Conservation (phyloP, 495 filamentous ascomycete genomes). For the Pseudoneurospora amorphoporcata region DNA sequence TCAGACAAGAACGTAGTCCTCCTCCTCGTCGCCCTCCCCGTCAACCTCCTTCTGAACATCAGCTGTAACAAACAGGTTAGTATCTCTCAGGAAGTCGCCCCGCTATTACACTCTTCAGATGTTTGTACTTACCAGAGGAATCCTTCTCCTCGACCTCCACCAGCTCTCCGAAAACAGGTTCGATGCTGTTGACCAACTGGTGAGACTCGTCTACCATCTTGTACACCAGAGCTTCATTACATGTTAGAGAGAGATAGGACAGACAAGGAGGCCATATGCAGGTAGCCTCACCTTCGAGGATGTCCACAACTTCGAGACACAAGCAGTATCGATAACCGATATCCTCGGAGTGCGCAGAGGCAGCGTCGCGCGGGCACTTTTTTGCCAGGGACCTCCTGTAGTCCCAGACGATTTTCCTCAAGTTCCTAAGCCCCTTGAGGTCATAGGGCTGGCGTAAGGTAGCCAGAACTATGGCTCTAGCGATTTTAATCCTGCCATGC, state of each 20-base stretch:
- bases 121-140: background rate
- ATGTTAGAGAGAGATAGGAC: background rate
- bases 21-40: background rate
- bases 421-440: background rate
- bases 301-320: background rate
- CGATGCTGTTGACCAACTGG: too few relatives aligned
- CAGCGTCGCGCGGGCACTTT: background rate
- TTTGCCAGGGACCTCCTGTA: background rate
- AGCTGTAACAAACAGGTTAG: background rate
- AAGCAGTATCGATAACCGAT: background rate
- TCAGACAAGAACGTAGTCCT: background rate
- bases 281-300: background rate
- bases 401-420: background rate
- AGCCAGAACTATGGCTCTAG: too few relatives aligned
- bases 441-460: background rate
- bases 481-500: too few relatives aligned
- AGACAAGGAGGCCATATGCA: background rate
- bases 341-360: background rate
- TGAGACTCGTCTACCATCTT: too few relatives aligned
- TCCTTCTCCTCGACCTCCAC: background rate
- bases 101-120: background rate
- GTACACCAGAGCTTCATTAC: background rate
- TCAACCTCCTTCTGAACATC: background rate
- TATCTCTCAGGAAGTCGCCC: background rate
- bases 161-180: too few relatives aligned